Percentiles rank a stretch among this genome's conserved stretches.
These are phyloP conservation scores for Dothistroma pini DNA, from an alignment of 2,329 filamentous ascomycete genomes.

Conservation along the genomic window DNA sequence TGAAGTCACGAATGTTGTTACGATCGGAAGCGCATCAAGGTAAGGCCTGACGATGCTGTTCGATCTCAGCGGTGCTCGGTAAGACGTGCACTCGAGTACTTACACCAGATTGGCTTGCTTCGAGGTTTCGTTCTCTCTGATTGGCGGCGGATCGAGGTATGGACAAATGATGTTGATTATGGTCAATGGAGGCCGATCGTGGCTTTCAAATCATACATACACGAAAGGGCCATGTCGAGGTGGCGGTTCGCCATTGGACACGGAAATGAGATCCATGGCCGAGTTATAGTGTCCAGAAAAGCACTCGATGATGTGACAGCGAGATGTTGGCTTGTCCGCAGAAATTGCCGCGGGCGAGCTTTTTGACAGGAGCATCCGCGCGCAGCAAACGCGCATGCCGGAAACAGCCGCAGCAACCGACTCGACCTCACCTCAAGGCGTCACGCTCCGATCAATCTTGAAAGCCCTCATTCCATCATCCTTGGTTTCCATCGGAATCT, in stretches of 20 bases:
- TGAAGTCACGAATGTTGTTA: background rate
- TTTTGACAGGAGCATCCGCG: background rate
- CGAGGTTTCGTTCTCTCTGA: background rate
- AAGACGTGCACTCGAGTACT: background rate
- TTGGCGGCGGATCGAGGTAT: background rate
- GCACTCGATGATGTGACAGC: background rate
- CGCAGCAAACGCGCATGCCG: background rate
- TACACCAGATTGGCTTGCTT: background rate
- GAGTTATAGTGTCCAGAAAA: background rate
- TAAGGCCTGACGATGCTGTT: background rate
- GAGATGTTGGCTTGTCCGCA: background rate
- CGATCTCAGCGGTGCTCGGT: too few relatives aligned
- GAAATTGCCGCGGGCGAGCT: background rate
- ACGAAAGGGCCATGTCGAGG: background rate
- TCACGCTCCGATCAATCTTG: conserved; percentile 27
- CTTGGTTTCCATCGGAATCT: conserved; percentile 40
- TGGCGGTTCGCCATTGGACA: background rate
- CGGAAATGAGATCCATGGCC: background rate
- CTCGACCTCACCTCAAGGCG: conserved; percentile 13
- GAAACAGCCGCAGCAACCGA: too few relatives aligned
- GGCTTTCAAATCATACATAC: background rate
- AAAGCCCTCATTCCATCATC: conserved; percentile 19
- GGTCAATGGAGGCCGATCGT: background rate
- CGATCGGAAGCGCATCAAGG: background rate
- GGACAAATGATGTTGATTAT: background rate